Base-by-base conservation (phyloP, 768 basidiomycete species). In the Lepiota subincarnata region DNA sequence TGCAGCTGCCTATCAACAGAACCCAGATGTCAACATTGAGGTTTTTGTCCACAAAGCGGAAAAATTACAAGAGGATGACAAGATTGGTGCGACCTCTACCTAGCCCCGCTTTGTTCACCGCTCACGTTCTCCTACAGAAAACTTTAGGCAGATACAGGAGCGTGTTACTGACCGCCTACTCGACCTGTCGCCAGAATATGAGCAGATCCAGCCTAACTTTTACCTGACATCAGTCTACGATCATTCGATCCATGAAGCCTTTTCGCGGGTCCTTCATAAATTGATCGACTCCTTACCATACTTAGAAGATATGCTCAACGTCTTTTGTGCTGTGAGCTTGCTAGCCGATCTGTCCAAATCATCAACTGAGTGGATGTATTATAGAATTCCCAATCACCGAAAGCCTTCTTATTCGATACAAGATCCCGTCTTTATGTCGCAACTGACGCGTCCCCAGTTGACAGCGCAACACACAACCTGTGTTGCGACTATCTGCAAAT, bases 11-110 rank as follows among this genome's bases (percentile, higher is more conserved):
- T 88, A 84, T 64, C 76, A 82, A 39, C 79, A 84, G 37, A 91
- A 90, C 63, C 89, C 86, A 4, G 74, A 77, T 38, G 81, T 95
- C 54, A 82, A 84, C 58, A 77, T 98, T 22, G 92, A 96, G 64
- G 86, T 98, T 28, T 97, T 98, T 61, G 89, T 95, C 5, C 96
- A 98, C 71, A 98, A 98, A 69, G 87, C 91, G 6, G 96, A 98
- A 69, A 89, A 86, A 44, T 73, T 96, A 39, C 84, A 87, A 53
- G 92, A 96, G 59, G 93, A 95, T 57, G 94, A 96, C 66, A 88
- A 92, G 66, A 83, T 88, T 52, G 92, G 92, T 92, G 60, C 19
- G 82, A 64, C 19, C 13, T 14, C n/a, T 35, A 11, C 45, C 41
- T 34, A 28, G 20, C 34, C 8, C 4, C 48, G 26, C 26, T 31